Evolutionary conservation across 1,284 basidiomycete species (phyloP), one percentile per base, ranked within the genome.

Genomic region (Cryptococcus sp.): DNA sequence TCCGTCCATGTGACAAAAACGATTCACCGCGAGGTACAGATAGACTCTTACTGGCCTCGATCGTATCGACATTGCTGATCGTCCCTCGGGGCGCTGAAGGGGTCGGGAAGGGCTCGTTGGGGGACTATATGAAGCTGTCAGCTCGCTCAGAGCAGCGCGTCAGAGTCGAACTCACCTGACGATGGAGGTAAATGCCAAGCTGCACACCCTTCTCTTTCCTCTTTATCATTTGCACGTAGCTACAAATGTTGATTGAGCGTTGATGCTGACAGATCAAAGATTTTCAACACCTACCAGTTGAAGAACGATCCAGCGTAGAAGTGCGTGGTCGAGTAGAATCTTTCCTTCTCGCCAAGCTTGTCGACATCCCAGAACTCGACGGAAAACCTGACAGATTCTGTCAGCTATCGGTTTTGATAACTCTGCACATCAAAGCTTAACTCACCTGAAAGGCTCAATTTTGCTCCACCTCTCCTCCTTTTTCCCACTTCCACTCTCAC

Each of bases 321-420:
- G 59, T 81, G 80, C 5, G 81, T 82, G 13, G 72, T 67, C 3
- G 79, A 81, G 62, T 82, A 83, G 31, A 78, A 69, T 23, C 91
- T 83, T 56, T 87, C 86, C 78, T 93, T 94, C 59, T 95, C 92
- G 57, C 86, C 87, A 47, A 96, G 82, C 49, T 83, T 80, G 66
- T 90, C 88, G 25, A 93, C 83, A 66, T 90, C 89, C 87, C 90
- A 95, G 74, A 95, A 95, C 77, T 96, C 93, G 50, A 92, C 90
- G 5, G 86, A 86, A 71, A 95, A 80, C 41, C 80, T 73, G 67
- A 67, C 64, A 15, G 62, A 23, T 47, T 39, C 23, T 67, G 54
- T 74, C 70, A 57, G 61, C 71, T 2, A 54, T 41, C 23, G 3
- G 15, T 38, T 40, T 13, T 8, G 15, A 5, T 8, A 5, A 38